A percentile compares a stretch with the other conserved stretches of the same genome.
phyloP scores from a whole-genome alignment of 129 eudicot species.

The Pseudognaphalium luteoalbum region DNA sequence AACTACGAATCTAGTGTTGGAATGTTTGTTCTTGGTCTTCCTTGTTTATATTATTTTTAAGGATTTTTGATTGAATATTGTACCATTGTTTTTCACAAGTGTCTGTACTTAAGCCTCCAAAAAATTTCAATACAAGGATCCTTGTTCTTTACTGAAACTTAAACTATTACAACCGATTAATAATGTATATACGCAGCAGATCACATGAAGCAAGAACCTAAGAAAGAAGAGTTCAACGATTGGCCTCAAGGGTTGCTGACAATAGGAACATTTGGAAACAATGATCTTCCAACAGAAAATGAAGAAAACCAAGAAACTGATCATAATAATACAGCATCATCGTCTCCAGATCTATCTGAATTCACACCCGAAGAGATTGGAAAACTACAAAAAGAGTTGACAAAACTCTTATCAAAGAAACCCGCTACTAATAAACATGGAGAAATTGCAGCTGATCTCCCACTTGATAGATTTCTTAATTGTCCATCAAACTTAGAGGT shows the following conservation, averaged over 20 bases:
- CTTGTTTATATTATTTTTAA: background rate
- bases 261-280: constrained; percentile 90
- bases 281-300: constrained; percentile 30
- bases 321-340: constrained; percentile 33
- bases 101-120: constrained; percentile 29
- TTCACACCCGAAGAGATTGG: constrained; percentile 94
- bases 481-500: constrained; percentile 99
- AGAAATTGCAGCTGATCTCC: constrained; percentile 53
- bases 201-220: constrained; percentile 51
- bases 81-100: constrained; percentile 14
- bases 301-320: constrained; percentile 35
- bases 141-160: background rate
- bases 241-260: constrained; percentile 60
- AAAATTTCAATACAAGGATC: background rate
- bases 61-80: constrained; percentile 7
- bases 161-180: too few species aligned
- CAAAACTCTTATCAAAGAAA: constrained; percentile 65
- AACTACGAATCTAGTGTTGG: constrained; percentile 8
- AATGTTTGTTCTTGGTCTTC: background rate
- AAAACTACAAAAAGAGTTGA: constrained; percentile 70
- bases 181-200: constrained; percentile 34
- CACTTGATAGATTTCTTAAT: constrained; percentile 92
- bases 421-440: constrained; percentile 52
- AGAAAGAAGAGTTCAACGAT: constrained; percentile 59
- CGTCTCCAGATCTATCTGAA: constrained; percentile 82